Percentiles rank a stretch among this genome's conserved stretches.
These are phyloP conservation scores for Lotmaria passim DNA, from an alignment of 208 protist species.

Conservation along the genomic window DNA sequence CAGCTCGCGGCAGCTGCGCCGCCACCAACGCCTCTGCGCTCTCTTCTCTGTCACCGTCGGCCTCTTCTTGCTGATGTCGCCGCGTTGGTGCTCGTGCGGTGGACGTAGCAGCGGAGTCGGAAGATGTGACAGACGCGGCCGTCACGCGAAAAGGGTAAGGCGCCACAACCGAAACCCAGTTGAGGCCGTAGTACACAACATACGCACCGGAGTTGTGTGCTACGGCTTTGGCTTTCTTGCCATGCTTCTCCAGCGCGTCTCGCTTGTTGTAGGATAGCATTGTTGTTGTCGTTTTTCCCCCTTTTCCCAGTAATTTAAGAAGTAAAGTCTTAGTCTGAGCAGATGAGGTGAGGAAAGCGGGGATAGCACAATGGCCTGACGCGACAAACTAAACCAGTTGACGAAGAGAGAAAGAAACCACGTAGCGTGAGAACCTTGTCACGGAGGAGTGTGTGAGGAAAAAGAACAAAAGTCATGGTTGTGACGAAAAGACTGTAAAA, in stretches of 20 bases:
- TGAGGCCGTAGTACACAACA: conserved; percentile 11
- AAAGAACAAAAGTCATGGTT: too few species aligned
- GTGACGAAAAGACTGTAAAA: too few species aligned
- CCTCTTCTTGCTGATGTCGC: neutral
- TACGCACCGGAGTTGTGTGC: neutral
- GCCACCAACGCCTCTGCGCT: neutral
- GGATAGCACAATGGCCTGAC: too few species aligned
- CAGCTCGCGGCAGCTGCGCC: conserved; percentile 16
- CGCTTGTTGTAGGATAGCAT: neutral
- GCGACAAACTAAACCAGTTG: too few species aligned
- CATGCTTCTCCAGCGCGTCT: neutral
- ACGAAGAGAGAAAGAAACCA: too few species aligned
- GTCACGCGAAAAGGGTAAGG: conserved; percentile 19
- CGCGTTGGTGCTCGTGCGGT: neutral
- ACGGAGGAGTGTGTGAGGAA: too few species aligned
- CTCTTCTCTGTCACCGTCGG: neutral
- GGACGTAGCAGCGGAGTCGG: neutral
- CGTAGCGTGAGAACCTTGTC: too few species aligned
- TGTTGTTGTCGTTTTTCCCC: too few species aligned
- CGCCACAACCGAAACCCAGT: conserved; percentile 23
- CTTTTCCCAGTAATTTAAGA: too few species aligned
- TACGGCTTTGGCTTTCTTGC: neutral
- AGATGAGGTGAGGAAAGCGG: too few species aligned
- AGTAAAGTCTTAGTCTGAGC: too few species aligned
- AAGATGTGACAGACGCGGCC: neutral